phyloP scores from a whole-genome alignment of 768 basidiomycete genomes.

The Neoboletus brunneissimus region DNA sequence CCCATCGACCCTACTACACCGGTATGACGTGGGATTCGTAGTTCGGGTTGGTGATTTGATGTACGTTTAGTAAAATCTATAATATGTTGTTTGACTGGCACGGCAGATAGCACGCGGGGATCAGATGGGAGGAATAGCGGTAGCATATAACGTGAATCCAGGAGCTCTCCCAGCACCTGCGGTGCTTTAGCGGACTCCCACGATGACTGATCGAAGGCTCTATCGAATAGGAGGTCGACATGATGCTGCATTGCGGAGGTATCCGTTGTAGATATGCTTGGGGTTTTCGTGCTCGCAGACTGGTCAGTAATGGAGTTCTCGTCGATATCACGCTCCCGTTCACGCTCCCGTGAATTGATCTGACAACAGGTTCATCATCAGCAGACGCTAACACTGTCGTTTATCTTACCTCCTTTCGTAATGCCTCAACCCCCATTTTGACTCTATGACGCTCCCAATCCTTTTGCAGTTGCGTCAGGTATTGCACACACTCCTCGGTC shows the following conservation, averaged over 20 bases:
- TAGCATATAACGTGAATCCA: conserved; percentile 93
- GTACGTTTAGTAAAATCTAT: conserved; percentile 15
- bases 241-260: conserved; percentile 43
- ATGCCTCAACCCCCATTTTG: conserved; percentile 79
- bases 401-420: conserved; percentile 70
- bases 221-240: conserved; percentile 83
- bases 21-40: conserved; percentile 39
- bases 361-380: conserved; percentile 26
- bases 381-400: neutral
- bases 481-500: conserved; percentile 94
- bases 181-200: conserved; percentile 82
- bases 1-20: conserved; percentile 43
- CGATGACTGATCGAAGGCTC: conserved; percentile 52
- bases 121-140: conserved; percentile 82
- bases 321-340: conserved; percentile 39
- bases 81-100: conserved; percentile 45
- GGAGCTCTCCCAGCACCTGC: conserved; percentile 82
- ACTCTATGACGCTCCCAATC: conserved; percentile 95
- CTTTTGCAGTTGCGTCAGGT: conserved; percentile 91
- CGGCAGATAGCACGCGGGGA: conserved; percentile 70
- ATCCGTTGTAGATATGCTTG: conserved; percentile 35
- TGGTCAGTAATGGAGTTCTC: conserved; percentile 39
- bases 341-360: conserved; percentile 68
- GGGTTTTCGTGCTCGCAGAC: conserved; percentile 30
- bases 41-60: conserved; percentile 25